phyloP scores from a whole-genome alignment of 1,139 yeast genomes.

The Nakaseomyces glabratus region DNA sequence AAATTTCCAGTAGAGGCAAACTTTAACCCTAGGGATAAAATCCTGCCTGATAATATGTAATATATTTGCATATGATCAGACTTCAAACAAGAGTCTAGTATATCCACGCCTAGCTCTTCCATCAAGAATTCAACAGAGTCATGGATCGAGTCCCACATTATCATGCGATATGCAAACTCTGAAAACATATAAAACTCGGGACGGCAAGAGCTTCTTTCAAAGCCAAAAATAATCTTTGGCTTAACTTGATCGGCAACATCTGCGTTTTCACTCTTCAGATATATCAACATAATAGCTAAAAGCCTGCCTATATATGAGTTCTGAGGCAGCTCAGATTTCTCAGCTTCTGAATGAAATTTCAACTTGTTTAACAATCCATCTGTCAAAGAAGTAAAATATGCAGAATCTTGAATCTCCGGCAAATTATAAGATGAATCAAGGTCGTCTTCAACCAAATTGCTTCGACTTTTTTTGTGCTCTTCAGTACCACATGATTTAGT shows the following conservation, averaged over 20 bases:
- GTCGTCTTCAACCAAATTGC: constrained; percentile 7
- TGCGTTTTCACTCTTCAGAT: constrained; percentile 54
- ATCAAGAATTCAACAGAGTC: constrained; percentile 50
- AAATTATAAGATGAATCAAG: constrained; percentile 7
- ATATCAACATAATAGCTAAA: constrained; percentile 66
- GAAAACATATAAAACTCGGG: constrained; percentile 73
- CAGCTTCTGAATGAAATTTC: constrained; percentile 57
- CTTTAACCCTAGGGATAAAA: constrained; percentile 66
- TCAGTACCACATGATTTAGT: neutral
- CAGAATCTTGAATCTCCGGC: constrained; percentile 8
- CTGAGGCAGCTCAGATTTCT: constrained; percentile 54
- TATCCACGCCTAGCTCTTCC: constrained; percentile 22
- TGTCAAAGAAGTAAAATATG: constrained; percentile 55
- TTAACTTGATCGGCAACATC: constrained; percentile 40
- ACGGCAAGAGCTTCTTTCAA: constrained; percentile 47
- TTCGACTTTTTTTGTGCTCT: neutral
- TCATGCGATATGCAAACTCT: constrained; percentile 56
- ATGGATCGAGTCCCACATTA: constrained; percentile 66
- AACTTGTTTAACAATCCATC: constrained; percentile 57
- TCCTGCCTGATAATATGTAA: constrained; percentile 65
- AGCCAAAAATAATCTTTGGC: constrained; percentile 8
- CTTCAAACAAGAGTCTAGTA: constrained; percentile 34
- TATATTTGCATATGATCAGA: constrained; percentile 59
- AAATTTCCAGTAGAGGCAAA: constrained; percentile 63
- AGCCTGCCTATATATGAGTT: constrained; percentile 77